Percentiles rank a stretch among this genome's conserved stretches.
Conservation (phyloP, 805 yeast genomes). For the Yarrowia sp. region DNA sequence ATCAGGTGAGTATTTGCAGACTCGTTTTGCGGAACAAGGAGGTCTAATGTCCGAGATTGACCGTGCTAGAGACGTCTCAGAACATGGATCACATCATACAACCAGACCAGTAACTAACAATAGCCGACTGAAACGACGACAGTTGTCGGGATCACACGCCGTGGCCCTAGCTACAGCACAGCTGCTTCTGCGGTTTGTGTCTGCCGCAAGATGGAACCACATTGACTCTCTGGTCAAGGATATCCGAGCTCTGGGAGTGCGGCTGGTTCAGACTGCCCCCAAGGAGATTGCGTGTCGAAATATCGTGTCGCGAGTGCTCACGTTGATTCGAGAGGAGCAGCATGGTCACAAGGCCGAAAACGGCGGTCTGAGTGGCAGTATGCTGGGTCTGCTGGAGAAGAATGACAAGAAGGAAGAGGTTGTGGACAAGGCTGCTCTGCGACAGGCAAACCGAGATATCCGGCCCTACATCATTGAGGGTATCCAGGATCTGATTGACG, state of each 20-base stretch:
- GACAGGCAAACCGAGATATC: slow-evolving; percentile 48
- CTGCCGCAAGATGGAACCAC: slow-evolving; percentile 83
- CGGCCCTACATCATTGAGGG: slow-evolving; percentile 88
- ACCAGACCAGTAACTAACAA: background rate
- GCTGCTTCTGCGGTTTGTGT: slow-evolving; percentile 77
- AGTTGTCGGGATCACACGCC: slow-evolving; percentile 71
- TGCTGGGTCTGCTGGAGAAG: slow-evolving; percentile 77
- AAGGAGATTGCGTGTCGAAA: slow-evolving; percentile 87
- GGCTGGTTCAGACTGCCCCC: slow-evolving; percentile 73
- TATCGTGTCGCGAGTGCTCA: slow-evolving; percentile 82
- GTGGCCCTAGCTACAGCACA: slow-evolving; percentile 88
- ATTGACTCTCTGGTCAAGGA: slow-evolving; percentile 68
- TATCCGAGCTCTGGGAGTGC: slow-evolving; percentile 68
- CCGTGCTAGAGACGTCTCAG: background rate
- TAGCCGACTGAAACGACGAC: slow-evolving; percentile 66
- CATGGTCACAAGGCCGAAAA: slow-evolving; percentile 45
- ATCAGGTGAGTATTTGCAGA: slow-evolving; percentile 6
- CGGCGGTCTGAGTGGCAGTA: slow-evolving; percentile 48
- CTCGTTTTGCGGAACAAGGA: background rate
- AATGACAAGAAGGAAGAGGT: slow-evolving; percentile 30
- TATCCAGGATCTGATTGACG: slow-evolving; percentile 87
- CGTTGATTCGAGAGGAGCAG: slow-evolving; percentile 81
- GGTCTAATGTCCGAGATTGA: too few species aligned
- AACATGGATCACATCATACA: background rate
- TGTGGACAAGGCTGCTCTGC: slow-evolving; percentile 26